Base-by-base conservation (phyloP, 768 basidiomycete genomes). In the Phanerochaete carnosa region DNA sequence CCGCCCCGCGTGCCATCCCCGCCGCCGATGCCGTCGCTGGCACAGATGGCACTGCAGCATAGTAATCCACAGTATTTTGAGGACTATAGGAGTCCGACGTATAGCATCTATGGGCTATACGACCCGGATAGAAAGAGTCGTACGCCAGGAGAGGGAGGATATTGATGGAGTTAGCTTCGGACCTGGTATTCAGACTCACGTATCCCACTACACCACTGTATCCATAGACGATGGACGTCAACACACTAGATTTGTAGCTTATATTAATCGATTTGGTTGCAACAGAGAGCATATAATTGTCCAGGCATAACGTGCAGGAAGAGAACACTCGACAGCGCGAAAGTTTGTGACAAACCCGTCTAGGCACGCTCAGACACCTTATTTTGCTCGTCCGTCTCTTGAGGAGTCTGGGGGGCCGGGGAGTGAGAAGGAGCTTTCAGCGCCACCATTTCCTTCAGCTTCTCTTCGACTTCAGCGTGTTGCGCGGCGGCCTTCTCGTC, bases 1-100 rank as follows among this genome's bases (percentile, higher is more conserved):
- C 88, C 89, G 15, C 90, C 90, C 13, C 82, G 87, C 1, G 89
- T 92, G n/a, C 90, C 90, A 2, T 89, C 89, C 2, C 90, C 90
- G 2, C 88, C 88, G 16, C 80, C 84, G 23, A 69, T 90, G 45
- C 90, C 89, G 12, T 89, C 89, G 26, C 70, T 92, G 55, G 77
- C 88, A 9, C 91, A 92, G 73, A 89, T 92, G 89, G 90, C 81
- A 52, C 69, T 92, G 68, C 80, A 83, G 47, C 87, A 88, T 62
- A 72, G 75, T 1, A 83, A 88, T 59, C 81, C 83, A 4, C 82
- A 86, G 56, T 85, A 79, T 3, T 89, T 82, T 71, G 81, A 77
- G 6, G 83, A 83, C 51, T 92, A 92, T 62, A 79, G 85, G 62
- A 90, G 90, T 66, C 89, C 91, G 19, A 92, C 91, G 5, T 92